Percentiles rank a stretch among this genome's conserved stretches.
Evolutionary conservation across 805 yeast species (phyloP).

Genomic region (Kazachstania viticola): DNA sequence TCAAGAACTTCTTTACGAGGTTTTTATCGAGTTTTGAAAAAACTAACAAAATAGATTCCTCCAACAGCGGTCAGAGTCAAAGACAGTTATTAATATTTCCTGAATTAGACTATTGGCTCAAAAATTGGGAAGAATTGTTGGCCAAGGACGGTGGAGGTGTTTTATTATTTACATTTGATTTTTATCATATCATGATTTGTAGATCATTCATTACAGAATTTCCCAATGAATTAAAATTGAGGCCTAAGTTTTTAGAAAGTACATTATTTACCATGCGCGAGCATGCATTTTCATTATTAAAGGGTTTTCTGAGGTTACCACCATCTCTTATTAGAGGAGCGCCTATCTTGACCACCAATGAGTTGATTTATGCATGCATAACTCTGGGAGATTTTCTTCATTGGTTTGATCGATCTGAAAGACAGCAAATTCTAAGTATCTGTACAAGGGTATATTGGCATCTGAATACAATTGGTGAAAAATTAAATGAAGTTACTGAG

Average conservation of each 20-base stretch:
- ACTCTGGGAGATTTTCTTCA: conserved; percentile 39
- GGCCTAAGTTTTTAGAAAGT: conserved; percentile 18
- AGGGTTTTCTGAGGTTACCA: conserved; percentile 34
- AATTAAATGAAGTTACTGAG: conserved; percentile 46
- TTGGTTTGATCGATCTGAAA: conserved; percentile 30
- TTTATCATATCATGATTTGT: conserved; percentile 35
- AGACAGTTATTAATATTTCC: conserved; percentile 13
- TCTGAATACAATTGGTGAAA: conserved; percentile 43
- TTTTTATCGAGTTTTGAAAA: conserved; percentile 2
- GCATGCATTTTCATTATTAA: conserved; percentile 35
- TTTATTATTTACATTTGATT: conserved; percentile 37
- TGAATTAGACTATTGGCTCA: conserved; percentile 36
- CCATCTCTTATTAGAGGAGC: conserved; percentile 41
- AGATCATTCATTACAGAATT: conserved; percentile 25
- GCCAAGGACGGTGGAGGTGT: conserved; percentile 39
- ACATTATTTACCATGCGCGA: conserved; percentile 33
- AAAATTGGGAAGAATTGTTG: conserved; percentile 34
- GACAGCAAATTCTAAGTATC: conserved; percentile 32
- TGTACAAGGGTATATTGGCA: conserved; percentile 50
- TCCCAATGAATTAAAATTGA: conserved; percentile 14
- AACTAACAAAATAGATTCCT: not conserved
- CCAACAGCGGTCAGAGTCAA: not conserved
- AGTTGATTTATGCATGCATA: conserved; percentile 43
- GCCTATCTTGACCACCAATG: conserved; percentile 40
- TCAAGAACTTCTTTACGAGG: conserved; percentile 15